Evolutionary conservation across 176 grass and related monocot species (phyloP).

Genomic region (Elymus sibiricus): DNA sequence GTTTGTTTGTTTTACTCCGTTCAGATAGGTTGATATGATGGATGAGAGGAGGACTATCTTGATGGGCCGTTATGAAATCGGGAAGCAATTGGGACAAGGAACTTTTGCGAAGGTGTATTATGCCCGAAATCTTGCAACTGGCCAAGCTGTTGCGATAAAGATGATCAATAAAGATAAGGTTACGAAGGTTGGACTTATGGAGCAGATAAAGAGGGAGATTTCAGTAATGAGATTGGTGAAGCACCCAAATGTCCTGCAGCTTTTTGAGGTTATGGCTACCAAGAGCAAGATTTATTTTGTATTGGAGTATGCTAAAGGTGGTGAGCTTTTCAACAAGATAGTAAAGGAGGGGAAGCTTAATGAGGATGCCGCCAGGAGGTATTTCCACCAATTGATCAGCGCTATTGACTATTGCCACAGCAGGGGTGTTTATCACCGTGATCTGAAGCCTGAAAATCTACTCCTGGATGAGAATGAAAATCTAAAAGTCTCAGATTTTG

Average conservation of each 20-base stretch:
- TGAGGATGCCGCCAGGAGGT: constrained; percentile 65
- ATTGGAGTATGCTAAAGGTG: constrained; percentile 91
- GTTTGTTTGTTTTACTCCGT: neutral
- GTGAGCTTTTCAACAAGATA: constrained; percentile 91
- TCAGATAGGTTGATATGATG: constrained; percentile 38
- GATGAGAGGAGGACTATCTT: constrained; percentile 57
- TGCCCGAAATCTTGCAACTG: constrained; percentile 65
- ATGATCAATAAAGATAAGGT: constrained; percentile 95
- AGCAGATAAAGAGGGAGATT: constrained; percentile 95
- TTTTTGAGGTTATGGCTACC: constrained; percentile 92
- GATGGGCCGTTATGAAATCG: constrained; percentile 82
- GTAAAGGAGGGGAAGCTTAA: constrained; percentile 71
- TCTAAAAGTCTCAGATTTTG: constrained; percentile 98
- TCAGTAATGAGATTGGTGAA: constrained; percentile 87
- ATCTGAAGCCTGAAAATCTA: constrained; percentile 93
- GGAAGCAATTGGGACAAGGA: constrained; percentile 87
- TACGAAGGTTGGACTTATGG: constrained; percentile 75
- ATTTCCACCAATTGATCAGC: constrained; percentile 88
- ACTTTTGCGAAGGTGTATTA: constrained; percentile 95
- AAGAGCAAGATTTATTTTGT: constrained; percentile 94
- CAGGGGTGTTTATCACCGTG: constrained; percentile 86
- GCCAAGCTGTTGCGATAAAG: constrained; percentile 89
- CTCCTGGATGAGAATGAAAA: constrained; percentile 88
- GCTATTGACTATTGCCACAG: constrained; percentile 94
- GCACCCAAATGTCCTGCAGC: constrained; percentile 83